Percentiles rank a stretch among this genome's conserved stretches.
Evolutionary conservation across 768 basidiomycete species (phyloP).

Genomic region (Leucocoprinus leucothites): DNA sequence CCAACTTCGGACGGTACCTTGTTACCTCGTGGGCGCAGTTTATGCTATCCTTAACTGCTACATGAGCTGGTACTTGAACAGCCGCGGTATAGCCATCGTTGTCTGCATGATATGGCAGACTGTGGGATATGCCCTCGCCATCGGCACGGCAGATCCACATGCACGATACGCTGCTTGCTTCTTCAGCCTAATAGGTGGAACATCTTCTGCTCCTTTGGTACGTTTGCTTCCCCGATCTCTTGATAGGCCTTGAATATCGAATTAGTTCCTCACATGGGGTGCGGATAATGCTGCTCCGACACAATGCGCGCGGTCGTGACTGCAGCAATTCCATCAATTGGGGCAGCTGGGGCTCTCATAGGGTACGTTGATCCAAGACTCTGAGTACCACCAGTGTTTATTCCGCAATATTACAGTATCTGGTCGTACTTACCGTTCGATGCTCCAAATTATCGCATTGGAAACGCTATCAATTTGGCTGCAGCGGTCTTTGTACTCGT

Average conservation of each 20-base stretch:
- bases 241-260: neutral
- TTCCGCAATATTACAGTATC: conserved; percentile 25
- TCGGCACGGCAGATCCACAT: conserved; percentile 37
- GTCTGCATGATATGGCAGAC: conserved; percentile 35
- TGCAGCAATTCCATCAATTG: conserved; percentile 32
- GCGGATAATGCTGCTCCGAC: conserved; percentile 49
- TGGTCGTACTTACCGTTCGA: conserved; percentile 47
- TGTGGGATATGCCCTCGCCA: conserved; percentile 39
- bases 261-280: conserved; percentile 40
- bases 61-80: conserved; percentile 30
- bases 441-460: conserved; percentile 43
- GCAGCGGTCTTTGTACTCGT: conserved; percentile 31
- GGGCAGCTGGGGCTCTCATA: no score
- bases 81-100: conserved; percentile 33
- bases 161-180: conserved; percentile 49
- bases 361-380: no score
- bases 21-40: conserved; percentile 36
- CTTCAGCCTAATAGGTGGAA: conserved; percentile 35
- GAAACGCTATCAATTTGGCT: conserved; percentile 44
- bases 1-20: conserved; percentile 46
- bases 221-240: neutral
- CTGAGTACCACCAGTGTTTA: neutral
- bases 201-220: conserved; percentile 35
- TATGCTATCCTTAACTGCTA: conserved; percentile 36
- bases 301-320: conserved; percentile 44